Evolutionary conservation across 2,329 filamentous ascomycete species (phyloP).

Genomic region (Stemphylium beticola): DNA sequence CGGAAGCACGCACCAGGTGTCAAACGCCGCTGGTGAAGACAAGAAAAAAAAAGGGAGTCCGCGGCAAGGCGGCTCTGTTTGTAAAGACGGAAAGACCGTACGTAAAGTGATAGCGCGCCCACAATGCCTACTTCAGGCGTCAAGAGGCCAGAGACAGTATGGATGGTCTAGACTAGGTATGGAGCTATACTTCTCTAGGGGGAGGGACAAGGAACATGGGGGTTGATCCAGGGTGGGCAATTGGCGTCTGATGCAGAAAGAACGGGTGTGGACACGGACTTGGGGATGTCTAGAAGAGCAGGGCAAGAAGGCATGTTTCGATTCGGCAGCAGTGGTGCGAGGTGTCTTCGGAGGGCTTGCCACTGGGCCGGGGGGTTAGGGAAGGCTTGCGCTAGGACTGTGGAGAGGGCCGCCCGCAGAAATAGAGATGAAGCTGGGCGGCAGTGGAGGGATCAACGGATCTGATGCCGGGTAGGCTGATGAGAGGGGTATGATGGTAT

Average conservation of each 20-base stretch:
- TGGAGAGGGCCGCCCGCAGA: slow-evolving; percentile 32
- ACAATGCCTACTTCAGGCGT: slow-evolving; percentile 26
- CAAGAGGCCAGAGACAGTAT: slow-evolving; percentile 24
- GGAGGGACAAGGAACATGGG: slow-evolving; percentile 26
- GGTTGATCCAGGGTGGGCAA: slow-evolving; percentile 35
- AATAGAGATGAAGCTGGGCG: slow-evolving; percentile 35
- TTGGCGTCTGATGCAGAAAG: slow-evolving; percentile 34
- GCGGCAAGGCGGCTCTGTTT: slow-evolving; percentile 30
- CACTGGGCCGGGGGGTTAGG: slow-evolving; percentile 29
- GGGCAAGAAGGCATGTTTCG: slow-evolving; percentile 38
- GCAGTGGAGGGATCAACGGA: slow-evolving; percentile 35
- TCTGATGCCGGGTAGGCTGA: slow-evolving; percentile 21
- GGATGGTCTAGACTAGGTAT: slow-evolving; percentile 35
- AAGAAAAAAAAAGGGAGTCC: slow-evolving; percentile 28
- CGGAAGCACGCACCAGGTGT: slow-evolving; percentile 46
- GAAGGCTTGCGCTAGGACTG: slow-evolving; percentile 41
- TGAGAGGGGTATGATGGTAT: slow-evolving; percentile 30
- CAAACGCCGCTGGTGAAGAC: slow-evolving; percentile 27
- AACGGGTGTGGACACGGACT: slow-evolving; percentile 33
- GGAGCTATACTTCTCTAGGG: slow-evolving; percentile 26
- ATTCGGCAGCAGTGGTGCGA: slow-evolving; percentile 38
- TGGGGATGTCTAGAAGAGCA: slow-evolving; percentile 27
- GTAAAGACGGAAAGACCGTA: slow-evolving; percentile 38
- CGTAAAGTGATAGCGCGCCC: slow-evolving; percentile 35
- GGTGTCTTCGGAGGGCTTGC: slow-evolving; percentile 31